Evolutionary conservation across 2,329 filamentous ascomycete species (phyloP).

Genomic region (Hypoxylon sp.): DNA sequence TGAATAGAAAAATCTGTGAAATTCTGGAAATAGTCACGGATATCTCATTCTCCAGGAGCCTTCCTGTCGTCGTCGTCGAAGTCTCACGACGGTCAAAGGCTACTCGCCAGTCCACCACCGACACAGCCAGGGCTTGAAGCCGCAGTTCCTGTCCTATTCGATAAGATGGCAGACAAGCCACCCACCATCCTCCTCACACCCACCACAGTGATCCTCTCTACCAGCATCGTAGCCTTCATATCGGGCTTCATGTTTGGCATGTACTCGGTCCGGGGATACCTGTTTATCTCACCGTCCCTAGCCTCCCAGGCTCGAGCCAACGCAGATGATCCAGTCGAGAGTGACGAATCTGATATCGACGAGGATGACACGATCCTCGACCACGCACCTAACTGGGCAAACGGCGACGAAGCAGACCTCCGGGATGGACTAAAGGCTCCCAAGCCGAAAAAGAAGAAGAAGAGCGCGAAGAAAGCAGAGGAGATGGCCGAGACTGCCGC

Average conservation of each 20-base stretch:
- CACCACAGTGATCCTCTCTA: conserved; percentile 76
- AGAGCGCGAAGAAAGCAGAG: conserved; percentile 46
- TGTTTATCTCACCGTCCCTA: conserved; percentile 70
- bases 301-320: conserved; percentile 70
- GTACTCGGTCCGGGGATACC: conserved; percentile 75
- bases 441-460: conserved; percentile 37
- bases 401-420: conserved; percentile 71
- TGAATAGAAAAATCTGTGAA: neutral
- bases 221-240: conserved; percentile 80
- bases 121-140: neutral
- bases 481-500: conserved; percentile 52
- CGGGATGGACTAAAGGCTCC: conserved; percentile 67
- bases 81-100: neutral
- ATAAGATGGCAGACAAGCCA: conserved; percentile 57
- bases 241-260: conserved; percentile 87
- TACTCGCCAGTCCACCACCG: neutral
- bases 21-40: neutral
- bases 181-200: conserved; percentile 55
- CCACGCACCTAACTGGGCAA: conserved; percentile 77
- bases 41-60: neutral
- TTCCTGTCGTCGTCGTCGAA: neutral
- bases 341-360: conserved; percentile 77
- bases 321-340: conserved; percentile 73
- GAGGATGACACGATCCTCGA: conserved; percentile 72
- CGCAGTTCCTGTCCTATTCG: conserved; percentile 4